phyloP scores from a whole-genome alignment of 78 protist genomes.

The Dictyostelium purpureum region DNA sequence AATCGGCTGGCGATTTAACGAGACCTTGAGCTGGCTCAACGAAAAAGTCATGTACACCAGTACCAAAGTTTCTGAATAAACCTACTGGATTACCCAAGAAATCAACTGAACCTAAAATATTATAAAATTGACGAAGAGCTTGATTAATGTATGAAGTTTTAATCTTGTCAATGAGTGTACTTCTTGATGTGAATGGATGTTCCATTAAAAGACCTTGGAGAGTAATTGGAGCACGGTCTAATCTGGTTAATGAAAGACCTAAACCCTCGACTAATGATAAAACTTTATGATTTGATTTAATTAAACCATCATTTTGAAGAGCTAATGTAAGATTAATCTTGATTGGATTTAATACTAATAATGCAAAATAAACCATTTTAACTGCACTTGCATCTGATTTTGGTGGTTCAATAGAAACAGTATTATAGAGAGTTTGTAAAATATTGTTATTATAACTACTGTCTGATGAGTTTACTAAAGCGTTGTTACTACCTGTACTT shows the following conservation, averaged over 20 bases:
- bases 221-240: conserved; percentile 75
- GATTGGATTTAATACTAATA: conserved; percentile 72
- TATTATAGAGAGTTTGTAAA: background rate
- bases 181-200: conserved; percentile 79
- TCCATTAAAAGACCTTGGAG: conserved; percentile 77
- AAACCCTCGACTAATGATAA: conserved; percentile 64
- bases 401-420: conserved; percentile 27
- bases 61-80: conserved; percentile 83
- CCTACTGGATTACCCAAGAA: conserved; percentile 90
- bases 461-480: background rate
- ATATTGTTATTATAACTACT: background rate
- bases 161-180: conserved; percentile 49
- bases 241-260: conserved; percentile 71
- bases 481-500: background rate
- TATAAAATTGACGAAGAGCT: conserved; percentile 68
- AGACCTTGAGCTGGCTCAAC: conserved; percentile 86
- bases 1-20: conserved; percentile 77
- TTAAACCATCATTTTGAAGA: conserved; percentile 41
- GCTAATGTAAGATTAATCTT: conserved; percentile 73
- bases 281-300: conserved; percentile 47
- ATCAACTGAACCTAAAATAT: conserved; percentile 87
- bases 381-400: background rate
- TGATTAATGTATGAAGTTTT: conserved; percentile 65
- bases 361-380: conserved; percentile 75
- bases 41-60: conserved; percentile 86